A percentile compares a stretch with the other conserved stretches of the same genome.
phyloP scores from a whole-genome alignment of 2,329 filamentous ascomycete genomes.

The Orbilia oligospora region DNA sequence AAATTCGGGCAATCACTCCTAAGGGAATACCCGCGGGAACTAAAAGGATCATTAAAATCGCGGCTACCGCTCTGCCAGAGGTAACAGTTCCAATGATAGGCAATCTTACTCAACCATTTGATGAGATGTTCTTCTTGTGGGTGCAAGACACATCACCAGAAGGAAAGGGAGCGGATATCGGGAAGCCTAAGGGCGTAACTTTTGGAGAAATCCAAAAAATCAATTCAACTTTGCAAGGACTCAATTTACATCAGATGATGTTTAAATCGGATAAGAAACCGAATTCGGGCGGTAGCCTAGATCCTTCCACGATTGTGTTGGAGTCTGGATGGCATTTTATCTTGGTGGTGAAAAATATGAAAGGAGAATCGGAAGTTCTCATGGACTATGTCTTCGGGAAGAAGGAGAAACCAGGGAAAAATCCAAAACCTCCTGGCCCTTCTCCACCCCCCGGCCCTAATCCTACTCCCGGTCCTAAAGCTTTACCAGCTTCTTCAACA shows the following conservation, averaged over 20 bases:
- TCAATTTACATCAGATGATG: neutral
- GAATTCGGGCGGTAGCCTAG: too few species aligned
- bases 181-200: too few species aligned
- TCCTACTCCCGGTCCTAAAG: neutral
- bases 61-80: constrained; percentile 53
- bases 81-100: constrained; percentile 65
- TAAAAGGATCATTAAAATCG: constrained; percentile 62
- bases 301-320: neutral
- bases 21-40: too few species aligned
- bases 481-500: neutral
- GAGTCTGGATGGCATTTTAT: constrained; percentile 58
- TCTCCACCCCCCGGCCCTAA: neutral
- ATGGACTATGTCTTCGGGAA: constrained; percentile 61
- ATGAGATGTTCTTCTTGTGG: constrained; percentile 66
- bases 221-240: too few species aligned
- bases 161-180: too few species aligned
- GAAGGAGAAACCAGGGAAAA: neutral
- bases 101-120: constrained; percentile 65
- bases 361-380: constrained; percentile 29
- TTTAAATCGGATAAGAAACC: too few species aligned
- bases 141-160: constrained; percentile 59
- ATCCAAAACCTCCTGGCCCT: neutral
- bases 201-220: too few species aligned
- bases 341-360: constrained; percentile 40
- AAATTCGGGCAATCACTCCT: too few species aligned